phyloP scores from a whole-genome alignment of 176 grass and related monocot genomes.

The Oryza rufipogon region DNA sequence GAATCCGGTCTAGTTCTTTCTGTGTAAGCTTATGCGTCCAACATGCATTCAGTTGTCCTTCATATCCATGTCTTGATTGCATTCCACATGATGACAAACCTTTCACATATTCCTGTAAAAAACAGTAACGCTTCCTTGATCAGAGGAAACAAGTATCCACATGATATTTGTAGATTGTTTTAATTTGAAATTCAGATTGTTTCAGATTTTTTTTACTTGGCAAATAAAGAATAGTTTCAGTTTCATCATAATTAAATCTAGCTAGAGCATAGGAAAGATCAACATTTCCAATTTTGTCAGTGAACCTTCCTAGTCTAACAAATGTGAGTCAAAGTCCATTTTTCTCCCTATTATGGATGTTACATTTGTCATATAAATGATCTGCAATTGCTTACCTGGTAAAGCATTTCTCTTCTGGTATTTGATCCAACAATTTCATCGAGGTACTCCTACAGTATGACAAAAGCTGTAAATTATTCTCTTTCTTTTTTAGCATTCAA shows the following conservation, averaged over 20 bases:
- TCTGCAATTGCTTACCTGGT: conserved; percentile 49
- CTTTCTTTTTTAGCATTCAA: neutral
- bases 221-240: neutral
- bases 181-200: neutral
- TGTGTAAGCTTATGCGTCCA: conserved; percentile 71
- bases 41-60: conserved; percentile 83
- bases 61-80: conserved; percentile 76
- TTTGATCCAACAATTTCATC: conserved; percentile 67
- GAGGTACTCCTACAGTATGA: conserved; percentile 65
- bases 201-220: neutral
- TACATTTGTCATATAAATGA: neutral
- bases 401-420: conserved; percentile 67
- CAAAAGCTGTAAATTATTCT: conserved; percentile 20
- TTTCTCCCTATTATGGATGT: neutral
- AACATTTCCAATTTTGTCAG: neutral
- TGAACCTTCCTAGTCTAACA: neutral
- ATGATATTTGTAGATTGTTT: neutral
- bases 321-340: neutral
- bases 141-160: neutral
- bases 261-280: neutral
- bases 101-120: conserved; percentile 70
- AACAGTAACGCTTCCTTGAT: neutral
- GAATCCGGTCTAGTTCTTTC: conserved; percentile 61
- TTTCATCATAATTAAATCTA: neutral
- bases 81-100: conserved; percentile 68